Percentiles rank a stretch among this genome's conserved stretches.
These are phyloP conservation scores for Boletus edulis DNA, from an alignment of 768 basidiomycete genomes.

Conservation along the genomic window DNA sequence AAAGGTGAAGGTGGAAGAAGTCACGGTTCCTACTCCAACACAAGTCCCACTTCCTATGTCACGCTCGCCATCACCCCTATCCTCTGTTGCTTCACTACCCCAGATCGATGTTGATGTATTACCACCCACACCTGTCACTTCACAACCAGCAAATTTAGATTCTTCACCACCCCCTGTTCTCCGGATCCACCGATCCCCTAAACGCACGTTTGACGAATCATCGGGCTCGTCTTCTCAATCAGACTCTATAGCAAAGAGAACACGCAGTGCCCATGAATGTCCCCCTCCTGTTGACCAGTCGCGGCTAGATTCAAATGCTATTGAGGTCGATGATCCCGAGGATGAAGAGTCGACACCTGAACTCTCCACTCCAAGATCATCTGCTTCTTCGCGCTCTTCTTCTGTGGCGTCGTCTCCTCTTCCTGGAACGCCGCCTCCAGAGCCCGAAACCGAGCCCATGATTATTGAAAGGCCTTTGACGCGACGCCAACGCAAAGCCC, in stretches of 20 bases:
- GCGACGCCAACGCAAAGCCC: conserved; percentile 63
- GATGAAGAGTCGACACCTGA: conserved; percentile 39
- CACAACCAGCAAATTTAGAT: conserved; percentile 10
- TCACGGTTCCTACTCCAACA: conserved; percentile 23
- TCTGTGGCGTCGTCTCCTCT: conserved; percentile 36
- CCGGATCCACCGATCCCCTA: conserved; percentile 48
- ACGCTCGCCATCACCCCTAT: conserved; percentile 36
- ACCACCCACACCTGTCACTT: conserved; percentile 26
- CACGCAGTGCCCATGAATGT: conserved; percentile 29
- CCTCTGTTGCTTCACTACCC: conserved; percentile 21
- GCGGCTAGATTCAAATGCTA: conserved; percentile 15
- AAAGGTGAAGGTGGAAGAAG: conserved; percentile 24
- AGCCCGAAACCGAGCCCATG: conserved; percentile 15
- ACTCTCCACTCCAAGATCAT: conserved; percentile 39
- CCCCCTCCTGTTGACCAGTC: conserved; percentile 12
- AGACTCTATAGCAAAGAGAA: conserved; percentile 36
- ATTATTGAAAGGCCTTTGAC: conserved; percentile 46
- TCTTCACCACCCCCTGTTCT: conserved; percentile 18
- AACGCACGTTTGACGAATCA: conserved; percentile 60
- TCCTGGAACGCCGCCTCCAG: conserved; percentile 34
- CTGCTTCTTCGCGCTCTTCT: conserved; percentile 30
- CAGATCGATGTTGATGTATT: conserved; percentile 28
- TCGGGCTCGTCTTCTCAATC: conserved; percentile 41
- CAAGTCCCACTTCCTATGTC: conserved; percentile 39
- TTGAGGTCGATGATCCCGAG: conserved; percentile 28